Evolutionary conservation across 768 basidiomycete species (phyloP).

Genomic region (Aureoboletus auriporus): DNA sequence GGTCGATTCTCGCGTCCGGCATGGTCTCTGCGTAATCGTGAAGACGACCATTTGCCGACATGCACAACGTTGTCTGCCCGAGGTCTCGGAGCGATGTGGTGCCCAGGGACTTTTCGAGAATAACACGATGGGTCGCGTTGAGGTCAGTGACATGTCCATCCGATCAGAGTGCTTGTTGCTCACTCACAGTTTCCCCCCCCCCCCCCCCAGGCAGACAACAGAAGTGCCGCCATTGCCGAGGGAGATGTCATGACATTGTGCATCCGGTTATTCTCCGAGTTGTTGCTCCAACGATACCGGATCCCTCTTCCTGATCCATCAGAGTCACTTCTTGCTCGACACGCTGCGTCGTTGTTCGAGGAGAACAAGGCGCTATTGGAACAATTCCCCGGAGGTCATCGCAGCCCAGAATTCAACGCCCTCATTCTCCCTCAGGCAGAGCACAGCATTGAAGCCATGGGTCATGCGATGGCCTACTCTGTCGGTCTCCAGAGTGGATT

Average conservation of each 20-base stretch:
- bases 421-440: constrained; percentile 56
- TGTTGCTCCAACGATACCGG: constrained; percentile 52
- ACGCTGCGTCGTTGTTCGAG: constrained; percentile 42
- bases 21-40: constrained; percentile 52
- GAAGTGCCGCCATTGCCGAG: constrained; percentile 56
- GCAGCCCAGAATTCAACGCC: constrained; percentile 41
- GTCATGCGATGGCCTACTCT: constrained; percentile 59
- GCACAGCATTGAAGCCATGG: constrained; percentile 53
- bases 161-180: not conserved
- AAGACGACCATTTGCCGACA: constrained; percentile 56
- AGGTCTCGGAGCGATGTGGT: constrained; percentile 61
- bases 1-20: constrained; percentile 45
- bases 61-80: constrained; percentile 45
- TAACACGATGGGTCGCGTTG: constrained; percentile 54
- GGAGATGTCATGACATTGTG: constrained; percentile 48
- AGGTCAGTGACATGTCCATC: constrained; percentile 35
- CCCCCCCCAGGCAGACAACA: constrained; percentile 23
- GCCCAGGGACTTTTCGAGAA: constrained; percentile 64
- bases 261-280: constrained; percentile 56
- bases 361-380: constrained; percentile 42
- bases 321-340: constrained; percentile 50
- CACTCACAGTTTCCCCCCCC: no score
- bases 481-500: constrained; percentile 43
- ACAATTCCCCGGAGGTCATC: constrained; percentile 26
- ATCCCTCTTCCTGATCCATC: constrained; percentile 42